phyloP scores from a whole-genome alignment of 1,139 yeast species.

The Diutina siamensis region DNA sequence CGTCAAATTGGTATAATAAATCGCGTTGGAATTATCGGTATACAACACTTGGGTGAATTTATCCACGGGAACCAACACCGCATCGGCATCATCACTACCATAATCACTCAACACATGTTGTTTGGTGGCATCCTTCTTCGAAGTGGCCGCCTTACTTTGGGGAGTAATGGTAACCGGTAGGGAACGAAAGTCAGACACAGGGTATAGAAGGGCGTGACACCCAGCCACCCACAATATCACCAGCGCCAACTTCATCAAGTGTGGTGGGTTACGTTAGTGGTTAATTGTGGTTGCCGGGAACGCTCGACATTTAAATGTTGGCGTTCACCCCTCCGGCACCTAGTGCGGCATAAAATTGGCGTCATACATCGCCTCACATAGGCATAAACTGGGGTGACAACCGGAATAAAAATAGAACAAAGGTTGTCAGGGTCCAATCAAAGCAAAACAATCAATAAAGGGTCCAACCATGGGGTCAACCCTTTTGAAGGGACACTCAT shows the following conservation, averaged over 20 bases:
- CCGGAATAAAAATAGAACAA: too few relatives aligned
- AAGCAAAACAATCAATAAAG: too few relatives aligned
- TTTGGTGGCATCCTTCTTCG: background rate
- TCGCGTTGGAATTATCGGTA: constrained; percentile 1
- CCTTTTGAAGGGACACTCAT: too few relatives aligned
- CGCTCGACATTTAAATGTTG: background rate
- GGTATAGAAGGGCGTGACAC: background rate
- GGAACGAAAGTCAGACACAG: background rate
- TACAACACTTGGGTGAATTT: background rate
- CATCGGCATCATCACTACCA: too few relatives aligned
- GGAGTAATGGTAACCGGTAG: background rate
- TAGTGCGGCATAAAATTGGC: background rate
- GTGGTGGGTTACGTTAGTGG: too few relatives aligned
- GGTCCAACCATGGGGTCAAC: too few relatives aligned
- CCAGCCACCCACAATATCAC: background rate
- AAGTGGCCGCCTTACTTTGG: background rate
- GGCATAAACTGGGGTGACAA: background rate
- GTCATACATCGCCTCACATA: background rate
- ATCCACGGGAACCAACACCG: background rate
- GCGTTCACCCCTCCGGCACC: background rate
- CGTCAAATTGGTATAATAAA: constrained; percentile 3
- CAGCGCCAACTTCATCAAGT: background rate
- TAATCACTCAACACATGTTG: background rate
- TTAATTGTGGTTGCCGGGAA: too few relatives aligned
- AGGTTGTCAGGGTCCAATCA: background rate